Evolutionary conservation across 805 yeast genomes (phyloP), one percentile per base, ranked within the genome.

Genomic region (Metschnikowia aberdeeniae): DNA sequence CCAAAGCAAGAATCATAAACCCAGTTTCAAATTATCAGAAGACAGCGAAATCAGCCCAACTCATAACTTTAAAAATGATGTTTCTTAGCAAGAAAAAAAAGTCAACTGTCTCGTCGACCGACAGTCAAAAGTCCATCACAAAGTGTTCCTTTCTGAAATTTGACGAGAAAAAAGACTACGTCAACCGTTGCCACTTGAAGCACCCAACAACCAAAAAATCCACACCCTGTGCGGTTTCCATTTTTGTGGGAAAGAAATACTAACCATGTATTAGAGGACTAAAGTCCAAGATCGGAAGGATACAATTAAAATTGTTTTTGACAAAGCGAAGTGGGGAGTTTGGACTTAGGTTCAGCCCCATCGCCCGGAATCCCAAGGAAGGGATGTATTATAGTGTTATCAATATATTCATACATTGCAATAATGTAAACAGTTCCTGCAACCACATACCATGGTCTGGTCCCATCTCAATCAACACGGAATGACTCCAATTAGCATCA

Each of bases 131-230:
- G 31, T 37, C 30, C n/a, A 47, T 42, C 40, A 44, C 51, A n/a
- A 46, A 54, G 24, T 66, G 61, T 49, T 52, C 59, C 17, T 67
- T 67, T 50, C 56, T 62, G 36, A 64, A 67, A 49, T 71, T 71
- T 54, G 76, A 71, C 50, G 76, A 71, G 50, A 71, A 71, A 62
- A 70, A 70, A 54, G 76, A 71, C 50, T 71, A 71, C 53, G 63
- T 56, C n/a, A 65, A 64, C 46, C 59, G 76, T 44, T 71, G 75
- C 56, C 60, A 64, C 37, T 36, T 59, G 49, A 68, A 62, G 53
- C 52, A 57, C 31, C 48, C 50, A 9, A 30, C 52, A 19, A 28
- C 56, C 40, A 53, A 50, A 51, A 43, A 54, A 39, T 64, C 50
- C 12, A 46, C 55, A 11, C 63, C 73, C 20, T 59, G 50, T 20